Evolutionary conservation across 139 green algal genomes (phyloP).

Genomic region (Chara braunii): DNA sequence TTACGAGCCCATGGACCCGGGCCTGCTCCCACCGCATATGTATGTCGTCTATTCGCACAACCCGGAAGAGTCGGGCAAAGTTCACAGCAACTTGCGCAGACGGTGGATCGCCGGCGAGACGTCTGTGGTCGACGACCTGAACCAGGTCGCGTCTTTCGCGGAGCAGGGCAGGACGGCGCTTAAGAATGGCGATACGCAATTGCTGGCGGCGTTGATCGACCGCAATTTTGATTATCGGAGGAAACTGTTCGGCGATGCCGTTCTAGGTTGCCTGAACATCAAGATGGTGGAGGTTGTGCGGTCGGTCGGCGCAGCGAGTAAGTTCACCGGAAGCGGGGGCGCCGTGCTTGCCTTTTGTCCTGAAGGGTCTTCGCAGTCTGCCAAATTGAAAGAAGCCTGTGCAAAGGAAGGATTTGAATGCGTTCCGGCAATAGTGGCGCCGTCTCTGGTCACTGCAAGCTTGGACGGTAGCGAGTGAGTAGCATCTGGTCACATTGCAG

Average conservation of each 20-base stretch:
- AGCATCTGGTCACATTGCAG: too few species aligned
- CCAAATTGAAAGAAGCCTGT: conserved; percentile 15
- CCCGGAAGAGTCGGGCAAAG: conserved; percentile 62
- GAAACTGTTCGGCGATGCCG: conserved; percentile 60
- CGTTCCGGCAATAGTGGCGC: not conserved
- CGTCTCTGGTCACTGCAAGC: too few species aligned
- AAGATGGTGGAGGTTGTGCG: conserved; percentile 61
- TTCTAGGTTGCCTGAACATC: conserved; percentile 62
- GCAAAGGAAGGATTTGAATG: conserved; percentile 1
- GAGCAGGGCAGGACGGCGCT: conserved; percentile 49
- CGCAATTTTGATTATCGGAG: conserved; percentile 63
- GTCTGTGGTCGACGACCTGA: conserved; percentile 52
- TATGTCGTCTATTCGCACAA: conserved; percentile 58
- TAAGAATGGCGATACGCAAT: conserved; percentile 24
- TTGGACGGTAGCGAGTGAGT: too few species aligned
- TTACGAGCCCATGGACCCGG: conserved; percentile 50
- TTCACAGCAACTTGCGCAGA: conserved; percentile 57
- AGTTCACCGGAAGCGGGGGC: conserved; percentile 80
- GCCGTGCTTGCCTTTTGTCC: conserved; percentile 59
- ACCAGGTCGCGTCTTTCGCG: conserved; percentile 51
- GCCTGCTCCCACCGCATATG: conserved; percentile 56
- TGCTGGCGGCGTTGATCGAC: conserved; percentile 59
- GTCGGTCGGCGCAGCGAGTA: conserved; percentile 61
- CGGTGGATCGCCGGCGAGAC: conserved; percentile 63
- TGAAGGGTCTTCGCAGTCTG: conserved; percentile 14